A percentile compares a stretch with the other conserved stretches of the same genome.
Conservation (phyloP, 805 yeast genomes). For the Pachysolen tannophilus region DNA sequence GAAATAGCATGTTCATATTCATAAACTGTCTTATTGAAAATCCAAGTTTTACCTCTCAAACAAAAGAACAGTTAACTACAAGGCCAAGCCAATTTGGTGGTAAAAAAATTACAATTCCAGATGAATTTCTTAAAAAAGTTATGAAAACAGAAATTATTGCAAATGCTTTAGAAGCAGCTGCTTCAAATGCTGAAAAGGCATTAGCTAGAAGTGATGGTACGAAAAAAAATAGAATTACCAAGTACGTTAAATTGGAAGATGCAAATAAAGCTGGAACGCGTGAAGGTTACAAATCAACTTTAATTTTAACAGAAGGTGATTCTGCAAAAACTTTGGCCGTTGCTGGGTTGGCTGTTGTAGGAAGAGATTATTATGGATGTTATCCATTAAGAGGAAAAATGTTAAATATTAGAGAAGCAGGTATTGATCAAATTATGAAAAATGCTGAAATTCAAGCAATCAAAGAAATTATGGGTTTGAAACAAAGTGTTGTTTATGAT, state of each 20-base stretch:
- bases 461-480: constrained; percentile 91
- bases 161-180: constrained; percentile 75
- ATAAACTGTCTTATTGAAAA: constrained; percentile 90
- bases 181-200: constrained; percentile 80
- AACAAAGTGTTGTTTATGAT: constrained; percentile 76
- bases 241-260: constrained; percentile 84
- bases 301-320: constrained; percentile 94
- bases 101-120: constrained; percentile 62
- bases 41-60: constrained; percentile 96
- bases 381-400: constrained; percentile 94
- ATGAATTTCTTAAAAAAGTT: constrained; percentile 63
- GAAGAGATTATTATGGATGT: constrained; percentile 91
- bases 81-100: constrained; percentile 87
- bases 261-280: constrained; percentile 95
- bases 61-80: constrained; percentile 92
- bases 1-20: constrained; percentile 83
- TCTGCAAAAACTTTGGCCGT: constrained; percentile 91
- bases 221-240: constrained; percentile 77
- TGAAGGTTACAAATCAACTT: constrained; percentile 87
- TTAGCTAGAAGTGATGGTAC: constrained; percentile 85
- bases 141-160: constrained; percentile 67
- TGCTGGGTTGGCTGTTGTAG: constrained; percentile 90
- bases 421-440: constrained; percentile 89
- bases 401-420: constrained; percentile 92
- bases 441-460: constrained; percentile 93